Conservation (phyloP, 1,139 yeast species). For the Taphrina populina region DNA sequence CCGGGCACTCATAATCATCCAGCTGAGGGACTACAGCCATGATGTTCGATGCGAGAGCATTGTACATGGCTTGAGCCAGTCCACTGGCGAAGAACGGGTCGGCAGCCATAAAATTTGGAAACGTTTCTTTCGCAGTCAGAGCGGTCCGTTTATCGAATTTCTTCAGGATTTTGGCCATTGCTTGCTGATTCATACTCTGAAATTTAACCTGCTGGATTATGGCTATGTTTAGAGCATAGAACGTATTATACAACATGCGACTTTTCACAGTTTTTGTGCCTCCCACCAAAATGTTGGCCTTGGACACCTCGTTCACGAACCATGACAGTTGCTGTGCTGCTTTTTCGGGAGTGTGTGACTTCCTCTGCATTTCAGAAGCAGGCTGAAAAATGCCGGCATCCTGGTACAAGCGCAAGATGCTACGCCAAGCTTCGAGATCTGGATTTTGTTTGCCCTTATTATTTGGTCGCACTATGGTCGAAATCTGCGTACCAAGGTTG, state of each 20-base stretch:
- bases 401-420: conserved; percentile 61
- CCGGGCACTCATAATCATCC: conserved; percentile 72
- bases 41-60: conserved; percentile 44
- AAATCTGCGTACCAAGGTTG: conserved; percentile 51
- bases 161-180: conserved; percentile 65
- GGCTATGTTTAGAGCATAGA: conserved; percentile 56
- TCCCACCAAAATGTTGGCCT: conserved; percentile 48
- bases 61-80: conserved; percentile 42
- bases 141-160: conserved; percentile 73
- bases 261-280: conserved; percentile 53
- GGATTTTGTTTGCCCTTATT: conserved; percentile 47
- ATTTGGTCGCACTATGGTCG: conserved; percentile 50
- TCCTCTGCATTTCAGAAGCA: conserved; percentile 53
- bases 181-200: conserved; percentile 62
- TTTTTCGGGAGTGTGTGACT: conserved; percentile 49
- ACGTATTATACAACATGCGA: conserved; percentile 52
- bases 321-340: conserved; percentile 47
- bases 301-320: conserved; percentile 52
- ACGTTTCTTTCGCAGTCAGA: conserved; percentile 46
- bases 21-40: conserved; percentile 65
- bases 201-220: conserved; percentile 60
- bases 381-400: conserved; percentile 67
- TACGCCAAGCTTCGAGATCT: conserved; percentile 71
- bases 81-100: conserved; percentile 31
- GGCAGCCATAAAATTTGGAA: conserved; percentile 40